Evolutionary conservation across 2,329 filamentous ascomycete genomes (phyloP).

Genomic region (Didymella lethalis): DNA sequence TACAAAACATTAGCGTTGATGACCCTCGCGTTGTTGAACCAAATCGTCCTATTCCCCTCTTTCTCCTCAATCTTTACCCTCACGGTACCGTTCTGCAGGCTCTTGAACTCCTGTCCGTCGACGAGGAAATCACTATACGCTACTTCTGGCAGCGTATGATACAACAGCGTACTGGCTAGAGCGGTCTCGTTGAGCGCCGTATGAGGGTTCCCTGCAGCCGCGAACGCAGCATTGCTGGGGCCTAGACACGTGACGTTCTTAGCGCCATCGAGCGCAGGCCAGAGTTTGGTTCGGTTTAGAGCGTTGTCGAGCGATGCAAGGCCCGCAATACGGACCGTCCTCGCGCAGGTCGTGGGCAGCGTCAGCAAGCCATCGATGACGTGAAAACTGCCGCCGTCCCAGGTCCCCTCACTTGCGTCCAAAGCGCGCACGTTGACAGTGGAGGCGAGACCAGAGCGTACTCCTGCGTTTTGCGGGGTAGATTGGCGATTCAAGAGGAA

Average conservation of each 20-base stretch:
- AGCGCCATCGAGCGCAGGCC: conserved; percentile 26
- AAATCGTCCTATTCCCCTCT: conserved; percentile 23
- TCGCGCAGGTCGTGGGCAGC: conserved; percentile 24
- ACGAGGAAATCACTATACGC: conserved; percentile 32
- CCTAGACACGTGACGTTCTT: conserved; percentile 34
- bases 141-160: conserved; percentile 30
- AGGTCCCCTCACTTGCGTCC: conserved; percentile 20
- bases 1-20: conserved; percentile 36
- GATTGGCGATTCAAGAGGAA: conserved; percentile 25
- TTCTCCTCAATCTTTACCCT: conserved; percentile 28
- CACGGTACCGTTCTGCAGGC: conserved; percentile 28
- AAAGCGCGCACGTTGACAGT: conserved; percentile 26
- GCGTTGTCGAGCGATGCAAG: conserved; percentile 29
- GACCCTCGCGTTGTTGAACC: conserved; percentile 36
- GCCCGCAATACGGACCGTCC: conserved; percentile 26
- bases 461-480: conserved; percentile 4
- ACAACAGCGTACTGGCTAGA: conserved; percentile 23
- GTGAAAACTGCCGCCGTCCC: conserved; percentile 34
- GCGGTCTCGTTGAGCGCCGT: conserved; percentile 15
- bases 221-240: conserved; percentile 28
- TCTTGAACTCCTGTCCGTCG: conserved; percentile 32
- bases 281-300: conserved; percentile 27
- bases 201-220: conserved; percentile 25
- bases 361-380: conserved; percentile 31
- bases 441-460: conserved; percentile 30